Evolutionary conservation across 148 eudicot species (phyloP), one percentile per base, ranked within the genome.

Genomic region (Chenopodium album): DNA sequence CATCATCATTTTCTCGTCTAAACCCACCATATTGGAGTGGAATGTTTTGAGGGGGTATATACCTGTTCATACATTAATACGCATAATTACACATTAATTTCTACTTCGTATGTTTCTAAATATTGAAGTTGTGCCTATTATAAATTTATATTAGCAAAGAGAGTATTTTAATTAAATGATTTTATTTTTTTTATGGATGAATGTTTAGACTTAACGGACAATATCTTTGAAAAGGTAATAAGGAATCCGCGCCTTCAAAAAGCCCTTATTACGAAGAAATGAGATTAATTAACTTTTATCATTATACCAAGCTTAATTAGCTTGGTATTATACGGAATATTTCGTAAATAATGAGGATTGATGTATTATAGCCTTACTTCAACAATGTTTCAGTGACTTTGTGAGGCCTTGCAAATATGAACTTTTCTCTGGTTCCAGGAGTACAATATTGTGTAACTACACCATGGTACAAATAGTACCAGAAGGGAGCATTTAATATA

Each of bases 21-120:
- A 95, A 85, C 20, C 98, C 98, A n/a, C 98, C 98, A 66, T 93
- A 95, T 84, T 85, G 87, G n/a, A 88, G 71, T 10, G 90, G 92
- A 72, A 95, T 76, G 86, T 86, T 89, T 83, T 93, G 91, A 32
- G 90, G 88, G 31, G 91, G 87, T 73, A 92, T 91, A 83, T 85
- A 93, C 89, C 98, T 94, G 19, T 31, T 14, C 23, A 41, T 10
- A 9, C 29, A 26, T 67, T 20, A 67, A 66, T 0, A n/a, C 20
- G 10, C 7, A 65, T 31, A 31, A 31, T 31, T 31, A 31, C 32
- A 31, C 32, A 31, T 31, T 31, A 31, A 31, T 31, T 31, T 31
- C 32, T 31, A 31, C 32, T 31, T 31, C 32, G 2, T 31, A 31
- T 31, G 32, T 31, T 31, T 31, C 32, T 31, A 31, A 31, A 31